Evolutionary conservation across 306 rosid species (phyloP).

Genomic region (Malus orientalis): DNA sequence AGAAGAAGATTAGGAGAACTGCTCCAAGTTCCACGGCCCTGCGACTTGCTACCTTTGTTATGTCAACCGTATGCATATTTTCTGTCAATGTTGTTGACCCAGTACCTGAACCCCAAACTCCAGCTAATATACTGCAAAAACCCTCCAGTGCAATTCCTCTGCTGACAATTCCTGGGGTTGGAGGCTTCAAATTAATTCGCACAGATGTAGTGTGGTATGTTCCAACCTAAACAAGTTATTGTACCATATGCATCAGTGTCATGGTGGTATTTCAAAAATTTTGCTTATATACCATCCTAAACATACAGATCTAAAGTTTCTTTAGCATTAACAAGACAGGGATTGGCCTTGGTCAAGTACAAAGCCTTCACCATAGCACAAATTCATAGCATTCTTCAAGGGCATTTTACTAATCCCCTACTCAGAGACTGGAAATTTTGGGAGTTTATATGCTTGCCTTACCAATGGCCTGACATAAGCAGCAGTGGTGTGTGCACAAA

Average conservation of each 20-base stretch:
- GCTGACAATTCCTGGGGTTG: conserved; percentile 74
- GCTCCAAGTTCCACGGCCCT: conserved; percentile 76
- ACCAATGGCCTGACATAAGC: neutral
- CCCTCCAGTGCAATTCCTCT: conserved; percentile 97
- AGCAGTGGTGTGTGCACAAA: neutral
- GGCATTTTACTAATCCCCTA: neutral
- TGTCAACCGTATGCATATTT: conserved; percentile 62
- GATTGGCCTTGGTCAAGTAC: neutral
- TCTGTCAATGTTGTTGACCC: conserved; percentile 94
- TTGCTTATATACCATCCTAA: neutral
- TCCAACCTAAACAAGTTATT: conserved; percentile 53
- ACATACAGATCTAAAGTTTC: neutral
- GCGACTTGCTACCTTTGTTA: conserved; percentile 76
- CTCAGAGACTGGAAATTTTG: neutral
- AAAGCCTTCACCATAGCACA: neutral
- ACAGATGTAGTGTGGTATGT: conserved; percentile 61
- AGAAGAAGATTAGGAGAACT: conserved; percentile 62
- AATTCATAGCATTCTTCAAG: conserved; percentile 1
- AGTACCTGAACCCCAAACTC: conserved; percentile 90
- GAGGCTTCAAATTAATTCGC: conserved; percentile 54
- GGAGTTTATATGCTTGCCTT: neutral
- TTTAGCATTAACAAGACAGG: neutral
- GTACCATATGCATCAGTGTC: neutral
- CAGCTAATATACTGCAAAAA: conserved; percentile 85
- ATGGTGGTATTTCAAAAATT: conserved; percentile 2